Evolutionary conservation across 352 stramenopile species (phyloP), one percentile per base, ranked within the genome.

Genomic region (Pythium aquatile): DNA sequence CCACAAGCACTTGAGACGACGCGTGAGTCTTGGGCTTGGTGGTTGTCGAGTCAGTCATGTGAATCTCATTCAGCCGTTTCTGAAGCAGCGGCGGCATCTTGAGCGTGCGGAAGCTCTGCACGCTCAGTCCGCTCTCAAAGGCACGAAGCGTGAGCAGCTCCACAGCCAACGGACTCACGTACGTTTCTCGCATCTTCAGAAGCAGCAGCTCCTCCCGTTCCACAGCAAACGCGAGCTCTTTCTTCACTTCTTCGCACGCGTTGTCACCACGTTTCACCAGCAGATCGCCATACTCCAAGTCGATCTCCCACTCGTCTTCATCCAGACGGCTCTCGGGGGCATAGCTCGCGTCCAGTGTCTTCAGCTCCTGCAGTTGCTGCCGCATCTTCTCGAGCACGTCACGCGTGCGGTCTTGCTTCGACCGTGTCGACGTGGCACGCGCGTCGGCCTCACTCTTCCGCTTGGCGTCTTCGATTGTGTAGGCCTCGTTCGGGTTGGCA

Each of bases 381-480:
- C 88, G 85, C 81, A 98, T 90, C 33, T 91, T 69, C 20, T 52
- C 65, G n/a, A 98, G 68, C n/a, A 93, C 80, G 3, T 82, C 82
- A 33, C 90, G 87, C 14, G 81, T 93, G 4, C 94, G 93, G 60
- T 97, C 90, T 52, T 94, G 85, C 57, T 98, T 97, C 44, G 84
- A 93, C 29, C 79, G 65, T 1, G 76, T 81, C 2, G 75, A 65
- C 13, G 71, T 83, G 1, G 72, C 77, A 11, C 76, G 74, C 5
- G 83, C 83, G 58, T 98, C 90, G 5, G 89, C 87, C 57, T 98
- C 92, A 44, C 84, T 94, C 65, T 97, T 94, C 8, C 94, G 74
- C 59, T 96, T 96, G 44, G 86, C 89, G 20, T 98, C 90, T 70
- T 98, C 85, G 59, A 98, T 97, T 44, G 87, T 97, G 73, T 98